Evolutionary conservation across 345 rosid species (phyloP).

Genomic region (Atalantia buxifolia): DNA sequence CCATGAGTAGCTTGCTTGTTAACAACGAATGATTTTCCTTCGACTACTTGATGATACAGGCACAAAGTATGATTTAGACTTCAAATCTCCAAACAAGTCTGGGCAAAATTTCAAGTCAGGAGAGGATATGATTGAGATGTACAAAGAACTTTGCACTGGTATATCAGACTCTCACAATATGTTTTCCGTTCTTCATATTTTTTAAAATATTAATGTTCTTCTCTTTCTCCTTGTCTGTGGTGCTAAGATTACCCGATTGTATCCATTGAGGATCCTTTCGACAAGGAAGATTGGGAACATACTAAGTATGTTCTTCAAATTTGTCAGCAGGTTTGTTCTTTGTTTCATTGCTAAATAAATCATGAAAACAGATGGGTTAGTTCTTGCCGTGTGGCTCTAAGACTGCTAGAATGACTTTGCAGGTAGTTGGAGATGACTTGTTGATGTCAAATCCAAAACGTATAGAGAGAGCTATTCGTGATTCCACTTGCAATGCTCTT

Average conservation of each 20-base stretch:
- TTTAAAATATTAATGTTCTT: constrained; percentile 6
- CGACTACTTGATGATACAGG: constrained; percentile 38
- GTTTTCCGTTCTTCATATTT: constrained; percentile 10
- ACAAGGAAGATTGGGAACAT: constrained; percentile 98
- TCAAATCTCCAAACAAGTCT: constrained; percentile 59
- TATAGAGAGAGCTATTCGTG: constrained; percentile 68
- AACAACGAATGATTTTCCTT: neutral
- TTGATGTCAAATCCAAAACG: constrained; percentile 89
- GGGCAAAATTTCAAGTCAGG: constrained; percentile 92
- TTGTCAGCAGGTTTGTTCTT: constrained; percentile 88
- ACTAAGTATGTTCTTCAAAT: constrained; percentile 73
- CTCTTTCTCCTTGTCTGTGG: constrained; percentile 19
- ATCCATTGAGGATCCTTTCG: constrained; percentile 96
- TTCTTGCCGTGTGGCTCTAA: neutral
- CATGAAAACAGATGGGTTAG: neutral
- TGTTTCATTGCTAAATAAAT: constrained; percentile 14
- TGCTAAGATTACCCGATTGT: constrained; percentile 73
- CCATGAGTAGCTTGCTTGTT: neutral
- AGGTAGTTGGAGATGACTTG: constrained; percentile 92
- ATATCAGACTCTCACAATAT: constrained; percentile 16
- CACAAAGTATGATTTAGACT: constrained; percentile 89
- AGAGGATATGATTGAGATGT: constrained; percentile 93
- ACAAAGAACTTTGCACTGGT: constrained; percentile 83
- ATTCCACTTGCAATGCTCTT: constrained; percentile 86
- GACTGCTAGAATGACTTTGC: constrained; percentile 24